Evolutionary conservation across 1,284 basidiomycete genomes (phyloP), one percentile per base, ranked within the genome.

Genomic region (Tilletia caries): DNA sequence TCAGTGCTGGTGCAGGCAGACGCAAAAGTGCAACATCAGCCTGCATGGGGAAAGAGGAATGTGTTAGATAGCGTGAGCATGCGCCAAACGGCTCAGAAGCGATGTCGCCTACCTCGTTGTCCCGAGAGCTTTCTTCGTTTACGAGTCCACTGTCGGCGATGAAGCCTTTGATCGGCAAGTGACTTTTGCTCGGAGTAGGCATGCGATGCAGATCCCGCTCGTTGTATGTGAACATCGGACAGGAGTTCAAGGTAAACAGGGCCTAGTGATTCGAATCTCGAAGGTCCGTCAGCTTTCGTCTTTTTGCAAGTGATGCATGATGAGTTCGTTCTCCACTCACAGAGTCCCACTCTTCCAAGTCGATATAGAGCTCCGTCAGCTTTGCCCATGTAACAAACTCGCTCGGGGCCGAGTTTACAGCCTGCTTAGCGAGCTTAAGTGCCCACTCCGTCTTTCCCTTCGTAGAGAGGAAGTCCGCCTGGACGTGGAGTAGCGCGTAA

Each of bases 321-420:
- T 10, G 12, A 4, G 13, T 12, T 18, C 25, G 18, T 20, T 5
- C 25, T 15, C 3, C n/a, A 50, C 48, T 33, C 44, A 50, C 65
- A 23, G 76, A 77, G 79, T 96, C 92, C 83, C 89, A 98, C 82
- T 94, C 89, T 15, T 89, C 90, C 65, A 93, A 85, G 71, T 96
- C 93, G 67, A 97, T 95, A 83, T 95, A 96, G 71, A 95, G 86
- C 76, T 97, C 93, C 0, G 95, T 95, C 71, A 98, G 85, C 85
- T 98, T 98, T 77, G 97, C 94, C 95, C 95, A 98, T 0, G 95
- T 98, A 33, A 96, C 90, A 76, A 98, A 98, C 84, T 98, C 96
- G 85, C 91, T 93, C 3, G 95, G 95, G 0, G 95, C 95, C 76
- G 93, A 95, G 78, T 97, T 97, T 82, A 98, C 95, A 0, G 95